These are phyloP conservation scores for Meyerozyma carpophila DNA, from an alignment of 1,139 yeast species.

Conservation along the genomic window DNA sequence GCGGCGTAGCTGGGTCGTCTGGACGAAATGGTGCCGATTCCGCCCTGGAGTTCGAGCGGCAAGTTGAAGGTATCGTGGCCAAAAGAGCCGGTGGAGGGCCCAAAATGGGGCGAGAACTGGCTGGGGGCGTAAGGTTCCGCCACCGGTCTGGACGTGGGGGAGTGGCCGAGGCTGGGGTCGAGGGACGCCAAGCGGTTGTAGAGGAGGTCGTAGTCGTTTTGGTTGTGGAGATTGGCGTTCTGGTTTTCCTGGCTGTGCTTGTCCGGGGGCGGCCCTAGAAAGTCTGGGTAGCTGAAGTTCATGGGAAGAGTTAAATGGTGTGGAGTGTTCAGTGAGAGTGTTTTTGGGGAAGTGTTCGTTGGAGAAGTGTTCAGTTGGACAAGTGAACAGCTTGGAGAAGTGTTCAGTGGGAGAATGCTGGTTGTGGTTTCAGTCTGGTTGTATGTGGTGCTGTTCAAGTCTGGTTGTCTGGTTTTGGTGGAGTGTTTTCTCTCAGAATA, in stretches of 20 bases:
- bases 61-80: conserved; percentile 33
- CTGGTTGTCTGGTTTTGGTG: too few relatives aligned
- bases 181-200: conserved; percentile 25
- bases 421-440: too few relatives aligned
- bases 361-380: background rate
- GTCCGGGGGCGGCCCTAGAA: conserved; percentile 15
- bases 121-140: background rate
- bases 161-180: conserved; percentile 9
- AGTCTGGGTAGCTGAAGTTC: conserved; percentile 37
- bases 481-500: too few relatives aligned
- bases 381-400: too few relatives aligned
- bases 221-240: conserved; percentile 1
- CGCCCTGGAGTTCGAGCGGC: conserved; percentile 61
- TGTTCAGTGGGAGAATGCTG: too few relatives aligned
- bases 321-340: too few relatives aligned
- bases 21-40: conserved; percentile 54
- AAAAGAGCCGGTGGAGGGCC: background rate
- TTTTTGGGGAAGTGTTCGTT: background rate
- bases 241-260: background rate
- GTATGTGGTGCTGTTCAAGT: too few relatives aligned
- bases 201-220: conserved; percentile 12
- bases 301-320: conserved; percentile 7
- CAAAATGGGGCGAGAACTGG: conserved; percentile 5
- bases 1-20: conserved; percentile 66
- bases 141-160: conserved; percentile 2